Evolutionary conservation across 768 basidiomycete species (phyloP), one percentile per base, ranked within the genome.

Genomic region (Boletus rufocinnamomeus): DNA sequence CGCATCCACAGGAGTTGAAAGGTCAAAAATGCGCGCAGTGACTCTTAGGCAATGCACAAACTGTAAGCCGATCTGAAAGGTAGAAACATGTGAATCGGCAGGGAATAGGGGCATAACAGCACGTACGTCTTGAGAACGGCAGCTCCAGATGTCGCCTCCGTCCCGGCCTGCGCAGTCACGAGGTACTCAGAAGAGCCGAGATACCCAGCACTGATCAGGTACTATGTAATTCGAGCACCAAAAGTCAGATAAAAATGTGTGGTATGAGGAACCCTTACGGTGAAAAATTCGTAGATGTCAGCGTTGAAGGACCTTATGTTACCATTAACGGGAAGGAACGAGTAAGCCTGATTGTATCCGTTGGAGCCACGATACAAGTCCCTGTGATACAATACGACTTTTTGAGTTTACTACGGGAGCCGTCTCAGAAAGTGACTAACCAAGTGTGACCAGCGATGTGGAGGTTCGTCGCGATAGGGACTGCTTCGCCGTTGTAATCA

Each of bases 81-180:
- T 4, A 38, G 21, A 32, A 41, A 27, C 28, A 19, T 27, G 46
- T 58, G 28, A 54, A 14, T 32, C 16, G 7, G 16, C 7, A n/a
- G 25, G 10, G 7, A 1, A 21, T 4, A 9, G 5, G 21, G 6
- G 5, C 0, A 14, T 1, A 9, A 17, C 6, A 8, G 14, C 35
- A 73, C 82, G 66, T 63, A 86, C 86, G 81, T 82, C 0, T 75
- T 79, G 9, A 87, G 70, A 0, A 75, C 79, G 11, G 82, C 84
- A 30, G 75, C 74, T 21, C 86, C 86, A 13, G 76, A 77, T 0
- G 83, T 86, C 17, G 82, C 81, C 69, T 89, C 87, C 0, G 83
- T 84, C 7, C 87, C 87, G 8, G 78, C 85, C 64, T 88, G 85
- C 2, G 79, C 79, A 14, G 80, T 84, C 38, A 69, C 78, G 52